Percentiles rank a stretch among this genome's conserved stretches.
Conservation (phyloP, 1,284 basidiomycete genomes). For the Stygiomarasmius scandens region DNA sequence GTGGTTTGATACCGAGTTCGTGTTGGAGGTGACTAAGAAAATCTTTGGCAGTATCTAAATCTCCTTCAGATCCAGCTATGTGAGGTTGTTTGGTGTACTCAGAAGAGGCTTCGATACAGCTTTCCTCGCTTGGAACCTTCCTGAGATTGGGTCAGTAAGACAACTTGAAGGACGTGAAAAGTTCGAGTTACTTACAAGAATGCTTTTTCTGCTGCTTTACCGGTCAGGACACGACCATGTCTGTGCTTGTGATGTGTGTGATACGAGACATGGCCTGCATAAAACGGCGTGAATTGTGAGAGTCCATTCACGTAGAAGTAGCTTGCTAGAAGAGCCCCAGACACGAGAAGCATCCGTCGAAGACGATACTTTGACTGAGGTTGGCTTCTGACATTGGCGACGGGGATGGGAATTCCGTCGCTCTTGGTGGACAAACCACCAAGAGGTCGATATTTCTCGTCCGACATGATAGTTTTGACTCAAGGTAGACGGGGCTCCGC, state of each 20-base stretch:
- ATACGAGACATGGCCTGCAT: neutral
- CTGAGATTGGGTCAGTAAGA: conserved; percentile 27
- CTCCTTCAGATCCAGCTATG: conserved; percentile 51
- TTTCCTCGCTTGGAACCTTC: conserved; percentile 48
- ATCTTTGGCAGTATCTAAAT: conserved; percentile 52
- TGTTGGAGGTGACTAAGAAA: conserved; percentile 52
- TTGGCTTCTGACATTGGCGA: neutral
- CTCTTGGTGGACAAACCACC: neutral
- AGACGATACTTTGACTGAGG: neutral
- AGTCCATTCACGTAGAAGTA: neutral
- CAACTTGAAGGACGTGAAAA: neutral
- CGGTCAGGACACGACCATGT: conserved; percentile 1
- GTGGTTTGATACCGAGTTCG: conserved; percentile 42
- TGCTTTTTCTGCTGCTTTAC: conserved; percentile 16
- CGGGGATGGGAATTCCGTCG: conserved; percentile 10
- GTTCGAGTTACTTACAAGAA: conserved; percentile 17
- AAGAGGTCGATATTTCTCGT: conserved; percentile 1
- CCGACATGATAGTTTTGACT: conserved; percentile 3
- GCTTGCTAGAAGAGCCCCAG: neutral
- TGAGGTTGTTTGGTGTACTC: conserved; percentile 53
- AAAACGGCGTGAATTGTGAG: neutral
- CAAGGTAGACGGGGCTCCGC: too few species aligned
- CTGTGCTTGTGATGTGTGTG: neutral
- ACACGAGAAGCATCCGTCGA: neutral
- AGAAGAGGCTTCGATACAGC: conserved; percentile 47